These are phyloP conservation scores for Oryza australiensis DNA, from an alignment of 176 grass and related monocot genomes.

Conservation along the genomic window DNA sequence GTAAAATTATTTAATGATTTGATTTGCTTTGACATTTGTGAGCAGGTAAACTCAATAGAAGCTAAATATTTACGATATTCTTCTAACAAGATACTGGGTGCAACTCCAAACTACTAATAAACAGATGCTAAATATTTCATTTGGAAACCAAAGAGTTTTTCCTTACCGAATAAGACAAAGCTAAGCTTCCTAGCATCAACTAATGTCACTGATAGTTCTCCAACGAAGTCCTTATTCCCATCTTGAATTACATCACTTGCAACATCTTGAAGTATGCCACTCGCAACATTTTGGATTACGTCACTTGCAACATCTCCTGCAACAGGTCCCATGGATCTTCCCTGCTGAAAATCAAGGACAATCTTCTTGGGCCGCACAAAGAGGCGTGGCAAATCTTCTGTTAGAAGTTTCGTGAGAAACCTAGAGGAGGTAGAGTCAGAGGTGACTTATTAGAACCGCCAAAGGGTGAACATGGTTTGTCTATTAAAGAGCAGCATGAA, in stretches of 20 bases:
- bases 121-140: constrained; percentile 25
- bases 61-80: background rate
- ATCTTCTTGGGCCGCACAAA: constrained; percentile 98
- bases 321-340: constrained; percentile 78
- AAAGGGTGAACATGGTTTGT: background rate
- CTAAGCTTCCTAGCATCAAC: constrained; percentile 96
- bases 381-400: constrained; percentile 90
- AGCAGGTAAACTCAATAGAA: background rate
- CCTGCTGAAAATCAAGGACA: constrained; percentile 95
- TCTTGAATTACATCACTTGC: constrained; percentile 62
- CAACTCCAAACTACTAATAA: constrained; percentile 3
- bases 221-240: constrained; percentile 91
- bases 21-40: background rate
- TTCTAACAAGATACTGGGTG: background rate
- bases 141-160: background rate
- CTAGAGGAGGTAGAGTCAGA: constrained; percentile 41
- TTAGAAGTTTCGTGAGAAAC: constrained; percentile 93
- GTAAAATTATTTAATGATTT: background rate
- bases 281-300: constrained; percentile 63
- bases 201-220: constrained; percentile 89
- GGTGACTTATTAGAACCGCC: constrained; percentile 26
- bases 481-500: constrained; percentile 4
- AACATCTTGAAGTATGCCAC: constrained; percentile 60
- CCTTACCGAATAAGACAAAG: constrained; percentile 86
- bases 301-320: constrained; percentile 51